These are phyloP conservation scores for Eimeria praecox DNA, from an alignment of 169 alveolate genomes.

Conservation along the genomic window DNA sequence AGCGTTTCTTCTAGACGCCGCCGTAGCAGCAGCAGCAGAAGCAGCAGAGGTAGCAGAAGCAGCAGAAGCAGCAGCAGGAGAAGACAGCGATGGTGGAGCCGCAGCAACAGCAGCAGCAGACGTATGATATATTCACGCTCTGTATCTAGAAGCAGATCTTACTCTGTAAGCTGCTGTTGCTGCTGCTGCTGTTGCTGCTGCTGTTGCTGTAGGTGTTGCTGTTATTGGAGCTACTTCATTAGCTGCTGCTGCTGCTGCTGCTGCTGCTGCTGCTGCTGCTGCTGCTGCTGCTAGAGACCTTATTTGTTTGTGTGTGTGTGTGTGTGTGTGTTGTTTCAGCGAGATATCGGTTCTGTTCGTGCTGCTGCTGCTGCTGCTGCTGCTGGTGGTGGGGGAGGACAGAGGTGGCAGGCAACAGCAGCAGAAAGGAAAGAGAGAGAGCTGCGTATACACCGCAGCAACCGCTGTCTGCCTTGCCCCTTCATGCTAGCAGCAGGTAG, in stretches of 20 bases:
- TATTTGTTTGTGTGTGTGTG: too few relatives aligned
- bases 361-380: too few relatives aligned
- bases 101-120: conserved; percentile 9
- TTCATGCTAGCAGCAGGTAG: neutral
- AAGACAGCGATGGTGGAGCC: too few relatives aligned
- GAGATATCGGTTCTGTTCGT: too few relatives aligned
- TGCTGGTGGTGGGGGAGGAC: neutral
- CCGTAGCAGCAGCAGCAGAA: neutral
- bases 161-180: too few relatives aligned
- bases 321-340: too few relatives aligned
- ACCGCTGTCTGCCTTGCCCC: neutral
- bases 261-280: neutral
- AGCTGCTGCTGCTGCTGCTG: too few relatives aligned
- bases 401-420: neutral
- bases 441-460: neutral
- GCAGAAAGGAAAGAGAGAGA: neutral
- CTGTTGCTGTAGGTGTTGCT: neutral
- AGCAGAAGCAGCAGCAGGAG: too few relatives aligned
- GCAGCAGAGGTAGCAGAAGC: too few relatives aligned
- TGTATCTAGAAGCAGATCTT: neutral
- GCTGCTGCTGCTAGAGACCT: neutral
- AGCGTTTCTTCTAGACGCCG: neutral
- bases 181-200: conserved; percentile 9
- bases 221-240: too few relatives aligned
- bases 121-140: neutral